These are phyloP conservation scores for Simplicillium sp. DNA, from an alignment of 2,329 filamentous ascomycete genomes.

Conservation along the genomic window DNA sequence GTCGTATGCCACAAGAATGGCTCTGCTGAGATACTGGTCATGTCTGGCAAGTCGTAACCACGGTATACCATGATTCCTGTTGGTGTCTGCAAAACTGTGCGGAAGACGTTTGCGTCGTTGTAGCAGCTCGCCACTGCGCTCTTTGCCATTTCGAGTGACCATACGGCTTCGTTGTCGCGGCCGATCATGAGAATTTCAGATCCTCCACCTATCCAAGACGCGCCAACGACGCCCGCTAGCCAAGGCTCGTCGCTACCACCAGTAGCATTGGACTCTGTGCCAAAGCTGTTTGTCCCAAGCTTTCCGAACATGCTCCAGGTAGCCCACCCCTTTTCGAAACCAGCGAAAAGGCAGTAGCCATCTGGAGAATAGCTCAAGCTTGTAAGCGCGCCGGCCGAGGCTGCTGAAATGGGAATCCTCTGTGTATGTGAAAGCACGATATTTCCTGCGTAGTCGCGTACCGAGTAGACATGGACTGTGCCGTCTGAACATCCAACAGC, in stretches of 20 bases:
- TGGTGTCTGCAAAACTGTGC: conserved; percentile 81
- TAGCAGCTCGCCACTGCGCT: conserved; percentile 92
- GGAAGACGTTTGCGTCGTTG: conserved; percentile 80
- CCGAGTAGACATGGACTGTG: conserved; percentile 79
- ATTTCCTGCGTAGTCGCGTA: conserved; percentile 86
- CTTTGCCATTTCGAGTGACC: conserved; percentile 84
- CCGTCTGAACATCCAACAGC: conserved; percentile 77
- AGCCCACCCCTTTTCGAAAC: conserved; percentile 87
- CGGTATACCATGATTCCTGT: conserved; percentile 86
- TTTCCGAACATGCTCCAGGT: conserved; percentile 98
- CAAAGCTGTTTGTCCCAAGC: conserved; percentile 75
- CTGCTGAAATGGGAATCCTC: conserved; percentile 55
- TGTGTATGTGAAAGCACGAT: conserved; percentile 80
- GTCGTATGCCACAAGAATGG: conserved; percentile 92
- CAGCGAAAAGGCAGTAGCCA: conserved; percentile 90
- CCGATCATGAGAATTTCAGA: conserved; percentile 74
- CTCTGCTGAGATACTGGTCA: conserved; percentile 86
- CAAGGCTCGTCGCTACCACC: conserved; percentile 67
- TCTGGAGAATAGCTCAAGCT: conserved; percentile 84
- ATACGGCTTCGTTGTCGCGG: conserved; percentile 66
- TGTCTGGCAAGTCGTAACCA: conserved; percentile 82
- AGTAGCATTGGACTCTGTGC: conserved; percentile 54
- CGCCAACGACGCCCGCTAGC: conserved; percentile 69
- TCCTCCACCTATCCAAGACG: conserved; percentile 79
- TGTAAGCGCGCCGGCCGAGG: conserved; percentile 60